Conservation (phyloP, 2,329 filamentous ascomycete species). For the Hirsutella minnesotensis region DNA sequence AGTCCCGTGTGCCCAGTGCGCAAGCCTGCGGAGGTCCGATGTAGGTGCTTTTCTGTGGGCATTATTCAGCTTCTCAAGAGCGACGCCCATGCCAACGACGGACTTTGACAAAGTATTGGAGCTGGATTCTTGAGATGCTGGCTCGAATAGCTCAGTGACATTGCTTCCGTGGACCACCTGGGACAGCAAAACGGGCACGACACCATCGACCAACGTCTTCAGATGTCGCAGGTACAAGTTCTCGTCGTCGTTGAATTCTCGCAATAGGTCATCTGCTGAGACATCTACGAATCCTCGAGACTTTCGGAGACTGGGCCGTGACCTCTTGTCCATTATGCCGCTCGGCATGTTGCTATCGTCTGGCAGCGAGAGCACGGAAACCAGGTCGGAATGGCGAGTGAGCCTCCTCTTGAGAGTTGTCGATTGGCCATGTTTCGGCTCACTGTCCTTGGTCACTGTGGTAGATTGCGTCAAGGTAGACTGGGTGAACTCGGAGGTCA, state of each 20-base stretch:
- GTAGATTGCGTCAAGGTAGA: constrained; percentile 43
- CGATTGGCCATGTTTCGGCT: constrained; percentile 32
- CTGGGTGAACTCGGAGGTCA: constrained; percentile 33
- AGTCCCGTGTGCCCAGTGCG: constrained; percentile 71
- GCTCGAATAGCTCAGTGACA: constrained; percentile 55
- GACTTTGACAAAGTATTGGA: constrained; percentile 61
- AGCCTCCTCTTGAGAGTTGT: constrained; percentile 58
- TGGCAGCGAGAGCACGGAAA: constrained; percentile 77
- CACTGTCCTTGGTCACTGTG: constrained; percentile 33
- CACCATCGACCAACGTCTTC: constrained; percentile 85
- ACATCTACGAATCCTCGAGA: constrained; percentile 55
- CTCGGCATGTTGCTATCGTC: constrained; percentile 42
- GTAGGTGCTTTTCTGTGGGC: constrained; percentile 72
- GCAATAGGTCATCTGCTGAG: constrained; percentile 64
- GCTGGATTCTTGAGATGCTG: constrained; percentile 37
- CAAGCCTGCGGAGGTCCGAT: constrained; percentile 56
- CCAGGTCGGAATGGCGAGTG: constrained; percentile 85
- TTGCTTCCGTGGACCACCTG: constrained; percentile 65
- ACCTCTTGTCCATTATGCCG: constrained; percentile 58
- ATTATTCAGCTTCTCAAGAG: constrained; percentile 70
- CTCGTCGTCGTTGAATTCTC: constrained; percentile 75
- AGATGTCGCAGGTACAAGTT: constrained; percentile 80
- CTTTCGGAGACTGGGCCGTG: constrained; percentile 66
- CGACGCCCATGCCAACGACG: constrained; percentile 88
- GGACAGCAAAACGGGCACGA: constrained; percentile 82